Percentiles rank a stretch among this genome's conserved stretches.
phyloP scores from a whole-genome alignment of 345 rosid genomes.

The Aquilaria yunnanensis region DNA sequence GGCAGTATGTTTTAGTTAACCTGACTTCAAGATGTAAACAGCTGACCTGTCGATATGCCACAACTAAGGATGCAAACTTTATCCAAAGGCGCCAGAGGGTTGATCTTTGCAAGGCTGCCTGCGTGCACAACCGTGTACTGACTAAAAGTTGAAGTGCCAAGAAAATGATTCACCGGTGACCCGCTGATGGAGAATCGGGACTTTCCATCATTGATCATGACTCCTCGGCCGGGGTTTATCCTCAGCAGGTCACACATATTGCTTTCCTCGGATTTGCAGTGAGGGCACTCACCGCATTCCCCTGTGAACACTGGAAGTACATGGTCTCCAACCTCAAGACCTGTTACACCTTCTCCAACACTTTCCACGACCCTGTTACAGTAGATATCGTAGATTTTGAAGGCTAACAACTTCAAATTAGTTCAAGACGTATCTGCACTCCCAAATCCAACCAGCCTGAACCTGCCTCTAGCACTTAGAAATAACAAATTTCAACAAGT shows the following conservation, averaged over 20 bases:
- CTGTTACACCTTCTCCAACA: constrained; percentile 34
- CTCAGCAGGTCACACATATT: constrained; percentile 33
- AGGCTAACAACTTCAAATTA: no score
- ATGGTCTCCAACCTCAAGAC: constrained; percentile 32
- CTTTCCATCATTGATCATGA: constrained; percentile 34
- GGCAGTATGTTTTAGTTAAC: not conserved
- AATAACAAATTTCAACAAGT: no score
- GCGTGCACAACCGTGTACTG: constrained; percentile 27
- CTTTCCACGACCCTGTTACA: constrained; percentile 33
- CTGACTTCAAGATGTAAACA: no score
- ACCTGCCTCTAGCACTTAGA: no score
- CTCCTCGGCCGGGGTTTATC: constrained; percentile 28
- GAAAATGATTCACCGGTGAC: constrained; percentile 24
- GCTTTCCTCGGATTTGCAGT: constrained; percentile 35
- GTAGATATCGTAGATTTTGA: no score
- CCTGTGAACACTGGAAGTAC: constrained; percentile 46
- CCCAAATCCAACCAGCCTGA: no score
- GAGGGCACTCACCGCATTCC: constrained; percentile 36
- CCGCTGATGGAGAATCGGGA: constrained; percentile 30
- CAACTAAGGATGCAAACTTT: constrained; percentile 40
- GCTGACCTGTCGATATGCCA: constrained; percentile 31
- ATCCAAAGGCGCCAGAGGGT: constrained; percentile 30
- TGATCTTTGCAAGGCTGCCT: constrained; percentile 33
- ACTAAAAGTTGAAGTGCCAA: constrained; percentile 34
- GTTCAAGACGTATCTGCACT: no score